Conservation (phyloP, 2,329 filamentous ascomycete genomes). For the Trichoderma arundinaceum region DNA sequence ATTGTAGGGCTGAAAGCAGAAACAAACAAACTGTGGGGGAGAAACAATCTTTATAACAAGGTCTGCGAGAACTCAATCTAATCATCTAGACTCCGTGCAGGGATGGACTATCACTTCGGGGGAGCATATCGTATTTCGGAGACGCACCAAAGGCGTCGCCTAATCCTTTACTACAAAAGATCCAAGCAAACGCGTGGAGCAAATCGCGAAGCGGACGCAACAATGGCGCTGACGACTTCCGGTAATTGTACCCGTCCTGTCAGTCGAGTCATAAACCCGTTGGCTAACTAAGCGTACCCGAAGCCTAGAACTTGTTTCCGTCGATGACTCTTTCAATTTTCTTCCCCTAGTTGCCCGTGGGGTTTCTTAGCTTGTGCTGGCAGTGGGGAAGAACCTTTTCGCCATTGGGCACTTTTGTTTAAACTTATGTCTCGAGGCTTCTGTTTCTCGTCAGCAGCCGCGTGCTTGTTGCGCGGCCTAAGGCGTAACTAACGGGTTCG, state of each 20-base stretch:
- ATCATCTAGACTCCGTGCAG: neutral
- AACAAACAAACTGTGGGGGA: neutral
- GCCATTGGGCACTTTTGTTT: conserved; percentile 15
- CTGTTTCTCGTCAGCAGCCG: conserved; percentile 21
- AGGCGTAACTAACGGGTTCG: conserved; percentile 4
- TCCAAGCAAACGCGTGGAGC: conserved; percentile 4
- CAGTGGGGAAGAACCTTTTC: conserved; percentile 8
- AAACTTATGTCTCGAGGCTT: neutral
- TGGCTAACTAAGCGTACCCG: neutral
- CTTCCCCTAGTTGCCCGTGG: neutral
- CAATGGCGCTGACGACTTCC: too few species aligned
- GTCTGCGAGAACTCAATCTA: too few species aligned
- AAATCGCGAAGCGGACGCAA: neutral
- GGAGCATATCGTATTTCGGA: neutral
- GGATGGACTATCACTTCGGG: too few species aligned
- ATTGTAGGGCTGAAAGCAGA: conserved; percentile 8
- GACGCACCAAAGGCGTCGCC: conserved; percentile 3
- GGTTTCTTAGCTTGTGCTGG: neutral
- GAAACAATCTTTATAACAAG: neutral
- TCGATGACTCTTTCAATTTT: neutral
- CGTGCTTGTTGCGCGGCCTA: conserved; percentile 26
- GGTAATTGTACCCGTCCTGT: conserved; percentile 21
- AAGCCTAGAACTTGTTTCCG: neutral
- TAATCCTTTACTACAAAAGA: conserved; percentile 16
- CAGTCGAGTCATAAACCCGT: neutral